Conservation (phyloP, 257 asterid species). For the Forsythia viridissima region DNA sequence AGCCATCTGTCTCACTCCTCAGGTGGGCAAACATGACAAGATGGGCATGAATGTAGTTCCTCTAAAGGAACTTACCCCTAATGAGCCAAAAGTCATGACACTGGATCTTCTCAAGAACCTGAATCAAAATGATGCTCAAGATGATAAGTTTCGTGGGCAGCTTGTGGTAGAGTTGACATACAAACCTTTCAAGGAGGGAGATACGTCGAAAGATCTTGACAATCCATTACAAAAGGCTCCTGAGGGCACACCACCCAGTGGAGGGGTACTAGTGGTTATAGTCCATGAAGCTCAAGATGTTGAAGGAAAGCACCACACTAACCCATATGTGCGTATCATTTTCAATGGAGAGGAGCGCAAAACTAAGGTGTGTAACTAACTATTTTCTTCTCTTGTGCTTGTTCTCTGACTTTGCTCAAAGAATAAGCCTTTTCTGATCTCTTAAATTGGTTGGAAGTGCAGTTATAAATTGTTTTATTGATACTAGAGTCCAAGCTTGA, state of each 20-base stretch:
- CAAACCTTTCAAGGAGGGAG: constrained; percentile 92
- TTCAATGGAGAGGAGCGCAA: constrained; percentile 90
- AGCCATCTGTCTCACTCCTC: constrained; percentile 13
- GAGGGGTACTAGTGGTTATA: constrained; percentile 76
- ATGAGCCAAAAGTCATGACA: constrained; percentile 66
- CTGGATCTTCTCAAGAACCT: constrained; percentile 77
- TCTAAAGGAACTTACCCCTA: constrained; percentile 78
- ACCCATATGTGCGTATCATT: constrained; percentile 78
- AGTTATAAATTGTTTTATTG: neutral
- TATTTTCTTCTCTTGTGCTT: constrained; percentile 11
- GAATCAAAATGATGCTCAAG: constrained; percentile 69
- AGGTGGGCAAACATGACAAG: constrained; percentile 95
- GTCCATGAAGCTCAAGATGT: constrained; percentile 96
- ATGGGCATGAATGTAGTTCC: constrained; percentile 93
- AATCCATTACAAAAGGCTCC: constrained; percentile 67
- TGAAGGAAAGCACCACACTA: constrained; percentile 99
- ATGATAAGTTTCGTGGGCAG: constrained; percentile 91
- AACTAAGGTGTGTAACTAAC: constrained; percentile 67
- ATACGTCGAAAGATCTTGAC: constrained; percentile 44
- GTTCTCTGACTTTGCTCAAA: neutral
- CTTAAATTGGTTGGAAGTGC: neutral
- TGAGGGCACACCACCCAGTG: constrained; percentile 88
- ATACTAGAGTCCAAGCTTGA: neutral
- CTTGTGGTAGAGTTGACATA: constrained; percentile 77
- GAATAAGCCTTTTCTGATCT: neutral